Base-by-base conservation (phyloP, 331 rosid species). In the Telfairia occidentalis region DNA sequence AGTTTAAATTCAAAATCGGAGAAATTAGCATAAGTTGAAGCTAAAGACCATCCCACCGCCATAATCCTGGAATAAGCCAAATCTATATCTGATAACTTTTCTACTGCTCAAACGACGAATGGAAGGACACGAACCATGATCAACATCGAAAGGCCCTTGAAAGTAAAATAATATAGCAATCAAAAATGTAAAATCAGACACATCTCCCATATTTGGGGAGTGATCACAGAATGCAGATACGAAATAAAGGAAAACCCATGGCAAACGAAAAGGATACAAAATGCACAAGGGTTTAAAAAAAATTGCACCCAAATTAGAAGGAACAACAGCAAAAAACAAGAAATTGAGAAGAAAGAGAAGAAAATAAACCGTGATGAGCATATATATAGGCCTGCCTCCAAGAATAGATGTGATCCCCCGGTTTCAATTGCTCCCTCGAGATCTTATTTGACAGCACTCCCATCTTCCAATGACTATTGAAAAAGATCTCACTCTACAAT, bases 351-450 rank as follows among this genome's bases (percentile, higher is more conserved):
- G 12, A n/a, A 63, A 2, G 26, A 52, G n/a, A 42, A 28, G 57
- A 18, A 77, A 73, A n/a, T 50, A 76, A 72, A 88, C 96, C 93
- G 75, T 90, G 96, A 74, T 90, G 93, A 23, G 92, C 85, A 66
- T 82, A 87, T 57, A 90, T 55, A 81, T 87, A 87, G 43, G 84
- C 87, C 78, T 69, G 78, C 50, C 90, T 83, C 90, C 96, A 90
- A 0, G 96, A 85, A 80, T 90, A 87, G 52, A 90, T 84, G 55
- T 88, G 96, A 81, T 90, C 90, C 0, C 90, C 93, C 2, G 90
- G 79, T 34, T 80, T 81, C 76, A 90, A 55, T 43, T 78, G 34
- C 35, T 80, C 77, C 82, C 78, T 11, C 9, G 77, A 77, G 74
- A 88, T 78, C 87, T 81, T 86, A 63, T 90, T 85, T 6, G 91